Evolutionary conservation across 2,329 filamentous ascomycete species (phyloP).

Genomic region (Colletotrichum sansevieriae): DNA sequence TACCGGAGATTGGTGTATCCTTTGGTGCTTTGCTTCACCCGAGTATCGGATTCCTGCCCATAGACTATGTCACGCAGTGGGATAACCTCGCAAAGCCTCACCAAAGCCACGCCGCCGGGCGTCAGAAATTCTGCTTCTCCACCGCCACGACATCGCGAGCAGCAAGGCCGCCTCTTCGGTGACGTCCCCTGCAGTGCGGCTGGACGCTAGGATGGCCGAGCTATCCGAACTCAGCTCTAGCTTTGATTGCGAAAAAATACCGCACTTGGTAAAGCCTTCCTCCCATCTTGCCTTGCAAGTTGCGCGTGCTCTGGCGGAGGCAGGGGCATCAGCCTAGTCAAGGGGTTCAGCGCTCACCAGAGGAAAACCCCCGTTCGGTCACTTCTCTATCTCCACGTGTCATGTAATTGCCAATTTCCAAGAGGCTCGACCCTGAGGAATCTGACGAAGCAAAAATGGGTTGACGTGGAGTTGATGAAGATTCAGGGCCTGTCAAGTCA

Average conservation of each 20-base stretch:
- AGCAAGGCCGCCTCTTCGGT: conserved; percentile 6
- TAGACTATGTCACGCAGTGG: too few relatives aligned
- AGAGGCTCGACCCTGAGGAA: too few relatives aligned
- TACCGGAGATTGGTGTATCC: too few relatives aligned
- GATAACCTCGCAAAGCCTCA: too few relatives aligned
- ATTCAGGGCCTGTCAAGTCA: neutral
- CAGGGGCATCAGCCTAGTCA: too few relatives aligned
- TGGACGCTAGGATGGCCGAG: conserved; percentile 28
- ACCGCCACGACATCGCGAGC: neutral
- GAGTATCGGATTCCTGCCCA: too few relatives aligned
- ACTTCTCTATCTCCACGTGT: too few relatives aligned
- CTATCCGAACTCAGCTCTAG: conserved; percentile 11
- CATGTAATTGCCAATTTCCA: too few relatives aligned
- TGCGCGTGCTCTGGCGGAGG: neutral
- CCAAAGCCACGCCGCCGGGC: neutral
- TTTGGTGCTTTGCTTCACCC: too few relatives aligned
- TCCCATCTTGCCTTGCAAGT: neutral
- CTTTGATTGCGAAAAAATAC: conserved; percentile 13
- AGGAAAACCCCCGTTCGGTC: too few relatives aligned
- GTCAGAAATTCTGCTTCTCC: conserved; percentile 11
- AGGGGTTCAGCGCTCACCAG: too few relatives aligned
- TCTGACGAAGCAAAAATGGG: neutral
- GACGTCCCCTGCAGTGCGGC: conserved; percentile 37
- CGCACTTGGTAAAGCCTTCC: neutral
- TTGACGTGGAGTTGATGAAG: neutral